Base-by-base conservation (phyloP, 2,329 filamentous ascomycete species). In the Gremmenia infestans region DNA sequence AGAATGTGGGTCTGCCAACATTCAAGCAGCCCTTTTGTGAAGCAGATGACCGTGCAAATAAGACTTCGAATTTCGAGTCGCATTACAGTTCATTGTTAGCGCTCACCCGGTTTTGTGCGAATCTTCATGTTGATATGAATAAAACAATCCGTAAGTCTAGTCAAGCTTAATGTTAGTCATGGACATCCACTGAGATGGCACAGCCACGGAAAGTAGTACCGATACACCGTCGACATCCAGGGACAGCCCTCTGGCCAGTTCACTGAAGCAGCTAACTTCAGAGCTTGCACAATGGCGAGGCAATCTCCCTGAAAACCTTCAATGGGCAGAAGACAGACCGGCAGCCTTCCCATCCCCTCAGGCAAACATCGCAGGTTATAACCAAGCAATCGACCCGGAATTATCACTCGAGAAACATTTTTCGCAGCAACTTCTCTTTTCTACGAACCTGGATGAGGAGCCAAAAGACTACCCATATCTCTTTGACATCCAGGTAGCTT, bases 61-160 rank as follows among this genome's bases (percentile, higher is more conserved):
- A 81, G 58, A 68, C 73, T 9, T 78, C 79, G 1, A 76, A 82
- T 57, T 81, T 80, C 55, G 77, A 81, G 58, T 78, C 82, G 56
- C 76, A 85, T 61, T 85, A 83, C 65, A 75, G 80, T 2, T 82
- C 82, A 0, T 81, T 85, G 63, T 79, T 86, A 47, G 78, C 81
- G 11, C 72, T 86, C 17, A 73, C 79, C 19, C 73, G 78, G 23
- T 69, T 85, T 2, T 78, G 79, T 39, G 73, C 76, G 1, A 74
- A 78, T 22, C 78, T 83, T 17, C 78, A 85, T 64, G 71, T 72
- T 45, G 72, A 73, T 2, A 73, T 85, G 28, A 77, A 73, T 56
- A 76, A 78, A 59, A 12, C 28, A 11, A 4, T 32, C 9, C 73
- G 81, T 83, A 70, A 70, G 78, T 37, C 23, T 39, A 52, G 35